Base-by-base conservation (phyloP, 2,329 filamentous ascomycete species). In the Arthrobotrys sinensis region DNA sequence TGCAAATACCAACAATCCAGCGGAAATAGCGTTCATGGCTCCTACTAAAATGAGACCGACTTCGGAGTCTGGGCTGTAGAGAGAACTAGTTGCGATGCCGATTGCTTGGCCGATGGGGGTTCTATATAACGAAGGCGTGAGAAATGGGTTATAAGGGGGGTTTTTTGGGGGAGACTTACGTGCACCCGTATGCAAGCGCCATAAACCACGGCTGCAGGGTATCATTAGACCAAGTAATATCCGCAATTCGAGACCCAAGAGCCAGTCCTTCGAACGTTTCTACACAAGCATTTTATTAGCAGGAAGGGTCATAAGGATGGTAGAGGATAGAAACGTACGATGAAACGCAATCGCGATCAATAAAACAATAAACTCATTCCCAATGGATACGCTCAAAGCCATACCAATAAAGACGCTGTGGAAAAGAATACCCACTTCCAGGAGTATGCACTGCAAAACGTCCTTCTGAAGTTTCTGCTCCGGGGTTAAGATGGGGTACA, bases 41-140 rank as follows among this genome's bases (percentile, higher is more conserved):
- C 93, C 93, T 4, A 96, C 93, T 85, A 95, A 91, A 28, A 96
- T 85, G 57, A 96, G 85, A 0, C 93, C 93, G 0, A 90, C 89
- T 82, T 93, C 88, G 81, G 91, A 93, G 81, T 89, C 88, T 0
- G 93, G 93, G 80, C 94, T 92, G 84, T 96, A 96, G 80, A 96
- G 85, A 40, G 90, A 90, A 84, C 96, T 92, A 19, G 95, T 88
- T 3, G 91, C 85, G 10, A 97, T 86, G 0, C 93, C 93, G 69
- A 96, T 92, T 0, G 92, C 93, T 83, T 96, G 93, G 7, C 93
- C 93, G 16, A 96, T 86, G 0, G 93, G 93, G 0, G 93, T 96
- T 0, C 91, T 93, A 75, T 5, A 64, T 43, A 10, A 1, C 6
- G 34, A 38, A 2, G 19, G 72, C 80, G 16, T 79, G 70, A 43